Conservation (phyloP, 2,329 filamentous ascomycete genomes). For the Neonectria neomacrospora region DNA sequence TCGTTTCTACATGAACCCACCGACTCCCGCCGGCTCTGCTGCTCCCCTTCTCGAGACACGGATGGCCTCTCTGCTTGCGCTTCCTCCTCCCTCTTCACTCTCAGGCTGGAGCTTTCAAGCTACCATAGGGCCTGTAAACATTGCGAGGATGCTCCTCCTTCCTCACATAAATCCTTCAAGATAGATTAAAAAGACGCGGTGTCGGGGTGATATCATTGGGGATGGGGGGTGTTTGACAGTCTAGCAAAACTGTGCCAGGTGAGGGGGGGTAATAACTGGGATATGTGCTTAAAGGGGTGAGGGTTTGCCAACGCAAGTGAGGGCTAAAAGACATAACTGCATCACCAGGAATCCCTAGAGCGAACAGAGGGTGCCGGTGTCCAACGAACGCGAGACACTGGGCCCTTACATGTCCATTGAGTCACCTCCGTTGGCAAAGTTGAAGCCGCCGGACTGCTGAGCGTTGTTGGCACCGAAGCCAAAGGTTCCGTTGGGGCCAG, state of each 20-base stretch:
- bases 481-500: slow-evolving; percentile 78
- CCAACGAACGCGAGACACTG: slow-evolving; percentile 15
- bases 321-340: slow-evolving; percentile 13
- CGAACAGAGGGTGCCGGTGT: slow-evolving; percentile 1
- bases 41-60: slow-evolving; percentile 34
- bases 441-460: slow-evolving; percentile 84
- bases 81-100: slow-evolving; percentile 45
- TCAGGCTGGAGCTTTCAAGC: slow-evolving; percentile 74
- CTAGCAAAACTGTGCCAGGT: slow-evolving; percentile 39
- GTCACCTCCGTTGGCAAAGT: slow-evolving; percentile 81
- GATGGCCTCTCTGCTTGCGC: slow-evolving; percentile 37
- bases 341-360: neutral
- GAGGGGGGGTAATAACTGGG: slow-evolving; percentile 40
- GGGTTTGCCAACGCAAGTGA: slow-evolving; percentile 29
- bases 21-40: slow-evolving; percentile 35
- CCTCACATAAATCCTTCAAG: slow-evolving; percentile 52
- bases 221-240: slow-evolving; percentile 41
- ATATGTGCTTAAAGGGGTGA: slow-evolving; percentile 36
- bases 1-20: slow-evolving; percentile 38
- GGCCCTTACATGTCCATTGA: slow-evolving; percentile 72
- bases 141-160: slow-evolving; percentile 39
- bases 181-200: slow-evolving; percentile 51
- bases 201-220: slow-evolving; percentile 49
- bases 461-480: slow-evolving; percentile 76
- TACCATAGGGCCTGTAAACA: slow-evolving; percentile 66